Conservation (phyloP, 2,329 filamentous ascomycete genomes). For the Whalleya microplaca region DNA sequence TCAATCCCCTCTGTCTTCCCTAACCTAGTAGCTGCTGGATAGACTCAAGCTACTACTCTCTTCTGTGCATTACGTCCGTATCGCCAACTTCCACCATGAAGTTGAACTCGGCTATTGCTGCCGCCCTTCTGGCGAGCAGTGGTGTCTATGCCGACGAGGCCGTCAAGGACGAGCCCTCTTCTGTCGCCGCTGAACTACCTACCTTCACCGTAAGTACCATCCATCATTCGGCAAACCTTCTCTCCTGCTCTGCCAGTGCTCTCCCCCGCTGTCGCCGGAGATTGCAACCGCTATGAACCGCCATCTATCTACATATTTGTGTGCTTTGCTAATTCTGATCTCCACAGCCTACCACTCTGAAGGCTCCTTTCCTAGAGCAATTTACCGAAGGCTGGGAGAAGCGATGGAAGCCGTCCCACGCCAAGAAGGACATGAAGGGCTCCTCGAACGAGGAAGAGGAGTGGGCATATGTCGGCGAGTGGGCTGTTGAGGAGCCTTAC, state of each 20-base stretch:
- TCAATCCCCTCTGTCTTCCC: constrained; percentile 16
- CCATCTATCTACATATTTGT: neutral
- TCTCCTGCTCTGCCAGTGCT: constrained; percentile 2
- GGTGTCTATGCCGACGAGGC: constrained; percentile 71
- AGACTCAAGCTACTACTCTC: constrained; percentile 1
- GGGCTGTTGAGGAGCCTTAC: constrained; percentile 92
- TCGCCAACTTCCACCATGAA: constrained; percentile 65
- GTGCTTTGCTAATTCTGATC: constrained; percentile 4
- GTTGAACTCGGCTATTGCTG: constrained; percentile 79
- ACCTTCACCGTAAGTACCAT: constrained; percentile 79
- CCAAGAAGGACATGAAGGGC: constrained; percentile 86
- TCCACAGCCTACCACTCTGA: constrained; percentile 77
- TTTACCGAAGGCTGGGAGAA: constrained; percentile 96
- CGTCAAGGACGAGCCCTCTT: constrained; percentile 55
- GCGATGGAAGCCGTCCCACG: constrained; percentile 92
- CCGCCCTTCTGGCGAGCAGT: constrained; percentile 68
- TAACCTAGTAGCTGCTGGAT: constrained; percentile 2
- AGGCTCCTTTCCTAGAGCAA: constrained; percentile 96
- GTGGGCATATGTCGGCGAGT: constrained; percentile 97
- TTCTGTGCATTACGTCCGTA: constrained; percentile 1
- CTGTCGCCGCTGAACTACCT: constrained; percentile 68
- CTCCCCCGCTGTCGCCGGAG: neutral
- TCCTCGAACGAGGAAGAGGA: constrained; percentile 82
- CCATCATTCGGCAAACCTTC: neutral
- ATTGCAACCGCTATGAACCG: constrained; percentile 1